Base-by-base conservation (phyloP, 2,329 filamentous ascomycete genomes). In the Talaromyces rugulosus region DNA sequence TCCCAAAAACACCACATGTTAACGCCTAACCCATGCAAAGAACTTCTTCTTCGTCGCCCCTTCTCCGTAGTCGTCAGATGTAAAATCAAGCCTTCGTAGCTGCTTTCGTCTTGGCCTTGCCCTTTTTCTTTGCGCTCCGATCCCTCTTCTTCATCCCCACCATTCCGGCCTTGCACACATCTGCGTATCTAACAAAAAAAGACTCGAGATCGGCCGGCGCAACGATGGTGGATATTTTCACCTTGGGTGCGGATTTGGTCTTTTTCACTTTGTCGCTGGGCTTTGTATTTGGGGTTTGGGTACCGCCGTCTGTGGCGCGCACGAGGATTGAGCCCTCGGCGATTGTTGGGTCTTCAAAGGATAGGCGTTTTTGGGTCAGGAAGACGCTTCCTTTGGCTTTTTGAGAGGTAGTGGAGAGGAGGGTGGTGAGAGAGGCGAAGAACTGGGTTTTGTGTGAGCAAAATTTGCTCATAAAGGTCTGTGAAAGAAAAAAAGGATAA, bases 81-180 rank as follows among this genome's bases (percentile, higher is more conserved):
- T n/a, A n/a, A 50, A 60, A 36, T 69, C 62, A 76, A 64, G 68
- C 67, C 66, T 76, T 76, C 5, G 65, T 68, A 14, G 70, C 68
- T 11, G 70, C 69, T 66, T 75, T 73, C 36, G 67, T 91, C 66
- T 89, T 91, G 74, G 89, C 90, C 69, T 89, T 87, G 74, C 90
- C 91, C 80, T 85, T 86, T 79, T 89, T 90, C 67, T 88, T 87
- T 40, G 62, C 62, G 77, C 89, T 96, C 72, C 92, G 85, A 78
- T 98, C 94, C 68, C 95, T 85, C 73, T 96, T 96, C 85, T 96
- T 98, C 78, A 99, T 74, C 7, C 89, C 88, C 56, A 85, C 83
- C 92, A 98, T 97, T 5, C 92, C 92, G 0, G 83, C 81, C 80
- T 96, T 97, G 78, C 93, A 97, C 3, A 92, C 83, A 68, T 98